Conservation (phyloP, 495 filamentous ascomycete species). For the Talaromyces borbonicus region DNA sequence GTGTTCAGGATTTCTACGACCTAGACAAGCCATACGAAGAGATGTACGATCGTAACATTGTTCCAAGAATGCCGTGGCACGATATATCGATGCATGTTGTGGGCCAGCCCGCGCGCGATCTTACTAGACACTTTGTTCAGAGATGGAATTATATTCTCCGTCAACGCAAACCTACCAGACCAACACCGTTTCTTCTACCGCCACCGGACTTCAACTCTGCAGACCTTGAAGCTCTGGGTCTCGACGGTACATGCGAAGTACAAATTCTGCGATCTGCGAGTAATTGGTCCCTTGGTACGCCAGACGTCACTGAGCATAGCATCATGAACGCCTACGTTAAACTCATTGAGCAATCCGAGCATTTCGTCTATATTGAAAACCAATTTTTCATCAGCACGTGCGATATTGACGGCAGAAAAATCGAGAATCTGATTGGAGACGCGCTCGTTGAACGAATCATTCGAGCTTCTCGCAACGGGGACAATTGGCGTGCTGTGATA, state of each 20-base stretch:
- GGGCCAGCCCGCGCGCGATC: constrained; percentile 87
- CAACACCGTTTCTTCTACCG: constrained; percentile 86
- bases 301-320: constrained; percentile 73
- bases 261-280: constrained; percentile 87
- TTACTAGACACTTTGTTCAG: constrained; percentile 97
- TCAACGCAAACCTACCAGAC: constrained; percentile 84
- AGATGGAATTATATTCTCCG: constrained; percentile 97
- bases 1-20: constrained; percentile 89
- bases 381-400: constrained; percentile 98
- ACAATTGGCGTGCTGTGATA: constrained; percentile 91
- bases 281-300: constrained; percentile 86
- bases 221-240: constrained; percentile 77
- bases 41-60: constrained; percentile 88
- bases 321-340: constrained; percentile 96
- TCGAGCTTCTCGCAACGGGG: constrained; percentile 69
- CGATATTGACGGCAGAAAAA: constrained; percentile 73
- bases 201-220: constrained; percentile 81
- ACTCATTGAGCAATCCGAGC: constrained; percentile 86
- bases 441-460: constrained; percentile 87
- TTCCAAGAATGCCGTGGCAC: constrained; percentile 97
- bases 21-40: constrained; percentile 95
- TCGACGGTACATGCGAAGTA: constrained; percentile 90
- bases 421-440: constrained; percentile 91
- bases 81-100: constrained; percentile 98
- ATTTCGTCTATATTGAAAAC: constrained; percentile 98